A percentile compares a stretch with the other conserved stretches of the same genome.
Conservation (phyloP, 495 filamentous ascomycete species). For the Talaromyces thailandensis region DNA sequence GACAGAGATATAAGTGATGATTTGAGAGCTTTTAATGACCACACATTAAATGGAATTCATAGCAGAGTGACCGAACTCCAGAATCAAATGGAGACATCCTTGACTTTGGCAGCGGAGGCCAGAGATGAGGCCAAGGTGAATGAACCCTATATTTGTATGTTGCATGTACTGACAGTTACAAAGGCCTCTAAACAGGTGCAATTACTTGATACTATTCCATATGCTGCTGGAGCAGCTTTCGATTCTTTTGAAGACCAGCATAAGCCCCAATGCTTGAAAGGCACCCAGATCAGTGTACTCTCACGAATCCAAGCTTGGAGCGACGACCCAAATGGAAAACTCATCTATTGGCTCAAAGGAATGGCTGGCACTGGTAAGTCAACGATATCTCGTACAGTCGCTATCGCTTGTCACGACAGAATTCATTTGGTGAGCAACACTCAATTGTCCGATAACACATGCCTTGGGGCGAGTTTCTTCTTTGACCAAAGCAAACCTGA, state of each 20-base stretch:
- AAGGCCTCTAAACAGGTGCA: not conserved
- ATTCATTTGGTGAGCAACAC: not conserved
- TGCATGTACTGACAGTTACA: not conserved
- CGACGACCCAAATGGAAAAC: not conserved
- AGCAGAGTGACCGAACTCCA: not conserved
- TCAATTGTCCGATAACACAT: not conserved
- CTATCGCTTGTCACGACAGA: constrained; percentile 3
- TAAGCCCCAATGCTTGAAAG: not conserved
- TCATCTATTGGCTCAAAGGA: constrained; percentile 36
- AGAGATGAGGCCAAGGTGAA: not conserved
- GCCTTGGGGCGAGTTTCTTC: constrained; percentile 25
- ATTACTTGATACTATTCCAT: not conserved
- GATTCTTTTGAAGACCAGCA: not conserved
- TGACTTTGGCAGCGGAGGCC: not conserved
- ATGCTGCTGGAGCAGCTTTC: not conserved
- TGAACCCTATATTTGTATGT: not conserved
- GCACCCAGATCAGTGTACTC: not conserved
- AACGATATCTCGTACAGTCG: constrained; percentile 32
- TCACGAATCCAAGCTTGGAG: not conserved
- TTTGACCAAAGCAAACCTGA: constrained; percentile 14
- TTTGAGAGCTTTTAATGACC: not conserved
- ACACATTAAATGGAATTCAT: not conserved
- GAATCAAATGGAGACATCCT: not conserved
- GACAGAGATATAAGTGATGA: not conserved
- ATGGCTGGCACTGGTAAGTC: constrained; percentile 41